Conservation (phyloP, 495 filamentous ascomycete species). For the Penicillium herquei region DNA sequence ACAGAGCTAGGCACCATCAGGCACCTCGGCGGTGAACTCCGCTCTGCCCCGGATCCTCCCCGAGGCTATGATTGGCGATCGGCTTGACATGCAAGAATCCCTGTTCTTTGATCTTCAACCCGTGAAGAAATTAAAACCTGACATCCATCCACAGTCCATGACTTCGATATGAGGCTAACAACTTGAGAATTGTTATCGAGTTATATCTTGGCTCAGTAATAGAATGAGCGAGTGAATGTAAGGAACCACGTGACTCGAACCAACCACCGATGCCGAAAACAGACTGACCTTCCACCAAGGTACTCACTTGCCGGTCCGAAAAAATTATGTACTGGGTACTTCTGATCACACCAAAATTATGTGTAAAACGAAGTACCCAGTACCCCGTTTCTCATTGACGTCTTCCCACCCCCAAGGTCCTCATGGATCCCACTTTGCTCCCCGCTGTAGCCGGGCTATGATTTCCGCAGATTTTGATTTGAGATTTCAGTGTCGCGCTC, state of each 20-base stretch:
- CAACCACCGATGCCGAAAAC: conserved; percentile 20
- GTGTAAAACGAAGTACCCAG: conserved; percentile 7
- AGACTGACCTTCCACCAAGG: conserved; percentile 36
- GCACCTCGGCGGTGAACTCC: neutral
- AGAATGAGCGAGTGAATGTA: neutral
- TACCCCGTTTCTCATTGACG: conserved; percentile 18
- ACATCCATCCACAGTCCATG: too few species aligned
- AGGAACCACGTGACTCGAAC: conserved; percentile 15
- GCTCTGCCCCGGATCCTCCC: neutral
- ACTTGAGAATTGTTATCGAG: too few species aligned
- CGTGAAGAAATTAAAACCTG: too few species aligned
- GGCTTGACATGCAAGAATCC: neutral
- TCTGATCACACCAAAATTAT: neutral
- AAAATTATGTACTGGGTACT: conserved; percentile 20
- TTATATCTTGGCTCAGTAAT: too few species aligned
- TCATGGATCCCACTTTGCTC: conserved; percentile 21
- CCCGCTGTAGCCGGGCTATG: conserved; percentile 10
- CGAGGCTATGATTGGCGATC: conserved; percentile 6
- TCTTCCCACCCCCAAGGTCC: conserved; percentile 29
- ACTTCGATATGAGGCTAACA: too few species aligned
- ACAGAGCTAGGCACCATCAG: neutral
- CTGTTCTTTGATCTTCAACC: neutral
- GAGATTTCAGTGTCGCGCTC: neutral
- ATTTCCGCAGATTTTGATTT: conserved; percentile 23
- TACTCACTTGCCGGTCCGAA: conserved; percentile 24